A percentile compares a stretch with the other conserved stretches of the same genome.
Conservation (phyloP, 352 stramenopile genomes). For the Pythium scleroteichum region DNA sequence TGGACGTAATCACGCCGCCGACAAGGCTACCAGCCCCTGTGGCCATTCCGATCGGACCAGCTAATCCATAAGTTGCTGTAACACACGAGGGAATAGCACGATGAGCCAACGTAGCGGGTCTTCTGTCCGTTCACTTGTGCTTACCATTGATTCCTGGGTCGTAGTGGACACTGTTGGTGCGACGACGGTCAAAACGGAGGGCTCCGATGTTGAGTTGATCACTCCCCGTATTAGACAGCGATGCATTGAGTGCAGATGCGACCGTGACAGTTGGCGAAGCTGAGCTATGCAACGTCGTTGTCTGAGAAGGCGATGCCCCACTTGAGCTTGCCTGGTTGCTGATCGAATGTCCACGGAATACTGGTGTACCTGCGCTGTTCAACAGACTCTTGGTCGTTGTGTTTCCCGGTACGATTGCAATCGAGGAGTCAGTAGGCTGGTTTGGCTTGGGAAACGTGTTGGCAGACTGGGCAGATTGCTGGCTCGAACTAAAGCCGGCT, state of each 20-base stretch:
- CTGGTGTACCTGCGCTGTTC: not conserved
- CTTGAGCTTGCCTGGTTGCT: conserved; percentile 36
- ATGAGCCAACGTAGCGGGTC: not conserved
- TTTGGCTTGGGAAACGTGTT: conserved; percentile 43
- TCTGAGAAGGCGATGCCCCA: not conserved
- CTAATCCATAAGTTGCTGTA: conserved; percentile 10
- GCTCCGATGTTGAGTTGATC: conserved; percentile 43
- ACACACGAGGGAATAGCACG: not conserved
- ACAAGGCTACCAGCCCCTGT: conserved; percentile 18
- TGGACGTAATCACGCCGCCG: conserved; percentile 44
- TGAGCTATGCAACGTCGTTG: conserved; percentile 14
- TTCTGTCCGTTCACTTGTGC: not conserved
- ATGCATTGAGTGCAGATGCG: conserved; percentile 39
- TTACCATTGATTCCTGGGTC: conserved; percentile 44
- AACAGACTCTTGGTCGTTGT: conserved; percentile 49
- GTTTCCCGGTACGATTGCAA: conserved; percentile 47
- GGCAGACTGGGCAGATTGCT: conserved; percentile 21
- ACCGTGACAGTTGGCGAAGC: conserved; percentile 48
- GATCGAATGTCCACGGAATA: conserved; percentile 14
- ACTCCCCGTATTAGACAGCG: conserved; percentile 23
- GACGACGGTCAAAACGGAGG: conserved; percentile 44
- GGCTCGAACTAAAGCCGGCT: conserved; percentile 25
- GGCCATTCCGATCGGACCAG: conserved; percentile 22
- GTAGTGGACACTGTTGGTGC: conserved; percentile 58
- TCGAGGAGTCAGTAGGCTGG: conserved; percentile 40